Evolutionary conservation across 2,329 filamentous ascomycete species (phyloP).

Genomic region (Verticillium isaacii): DNA sequence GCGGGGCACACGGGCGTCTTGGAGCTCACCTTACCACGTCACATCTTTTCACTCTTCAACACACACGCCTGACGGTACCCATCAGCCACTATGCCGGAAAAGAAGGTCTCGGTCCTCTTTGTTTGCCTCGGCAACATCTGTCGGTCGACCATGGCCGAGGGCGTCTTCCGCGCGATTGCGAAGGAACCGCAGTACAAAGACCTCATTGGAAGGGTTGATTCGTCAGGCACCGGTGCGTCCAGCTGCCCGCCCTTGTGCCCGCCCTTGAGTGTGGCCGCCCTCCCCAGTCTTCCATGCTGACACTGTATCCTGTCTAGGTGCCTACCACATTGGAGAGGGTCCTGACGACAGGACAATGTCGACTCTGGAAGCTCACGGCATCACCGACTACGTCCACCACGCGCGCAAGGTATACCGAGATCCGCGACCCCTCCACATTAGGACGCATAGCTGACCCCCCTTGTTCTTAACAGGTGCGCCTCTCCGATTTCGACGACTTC

Average conservation of each 20-base stretch:
- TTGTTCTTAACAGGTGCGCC: constrained; percentile 35
- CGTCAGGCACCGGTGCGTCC: constrained; percentile 69
- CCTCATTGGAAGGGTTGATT: constrained; percentile 69
- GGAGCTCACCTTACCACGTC: constrained; percentile 2
- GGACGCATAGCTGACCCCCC: constrained; percentile 10
- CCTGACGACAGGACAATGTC: constrained; percentile 82
- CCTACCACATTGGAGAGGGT: constrained; percentile 72
- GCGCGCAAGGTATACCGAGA: constrained; percentile 66
- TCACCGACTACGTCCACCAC: constrained; percentile 70
- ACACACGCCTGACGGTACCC: neutral
- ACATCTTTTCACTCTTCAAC: constrained; percentile 1
- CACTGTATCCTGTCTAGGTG: constrained; percentile 40
- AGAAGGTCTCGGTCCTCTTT: constrained; percentile 70
- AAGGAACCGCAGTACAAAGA: constrained; percentile 55
- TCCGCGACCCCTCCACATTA: constrained; percentile 2
- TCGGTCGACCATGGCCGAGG: constrained; percentile 91
- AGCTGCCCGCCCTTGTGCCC: neutral
- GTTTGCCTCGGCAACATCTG: constrained; percentile 98
- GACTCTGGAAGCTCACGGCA: constrained; percentile 69
- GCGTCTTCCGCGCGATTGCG: constrained; percentile 73
- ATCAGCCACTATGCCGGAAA: constrained; percentile 28
- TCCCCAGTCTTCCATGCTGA: constrained; percentile 1
- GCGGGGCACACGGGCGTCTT: neutral
- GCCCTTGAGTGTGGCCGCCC: neutral
- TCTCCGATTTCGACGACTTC: constrained; percentile 74